Conservation (phyloP, 2,329 filamentous ascomycete genomes). For the Sporothrix euskadiensis region DNA sequence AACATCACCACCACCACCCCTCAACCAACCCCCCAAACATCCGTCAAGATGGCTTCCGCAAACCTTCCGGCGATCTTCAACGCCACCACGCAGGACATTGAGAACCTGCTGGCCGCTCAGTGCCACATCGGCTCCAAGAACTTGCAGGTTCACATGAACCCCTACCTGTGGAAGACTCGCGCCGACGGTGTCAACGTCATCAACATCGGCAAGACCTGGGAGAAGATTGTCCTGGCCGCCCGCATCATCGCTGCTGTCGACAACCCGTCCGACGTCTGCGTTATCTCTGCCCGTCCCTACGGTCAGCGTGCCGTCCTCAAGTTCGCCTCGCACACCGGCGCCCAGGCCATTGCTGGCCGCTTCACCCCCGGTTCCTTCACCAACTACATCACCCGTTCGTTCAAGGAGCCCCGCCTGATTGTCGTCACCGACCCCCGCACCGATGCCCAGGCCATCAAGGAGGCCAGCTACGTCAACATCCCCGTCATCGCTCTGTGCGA, state of each 20-base stretch:
- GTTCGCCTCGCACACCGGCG: conserved; percentile 98
- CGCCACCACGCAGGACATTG: conserved; percentile 96
- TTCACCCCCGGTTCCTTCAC: conserved; percentile 99
- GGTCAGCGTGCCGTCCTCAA: conserved; percentile 99
- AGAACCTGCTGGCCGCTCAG: conserved; percentile 98
- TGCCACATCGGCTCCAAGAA: conserved; percentile 98
- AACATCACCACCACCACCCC: conserved; percentile 28
- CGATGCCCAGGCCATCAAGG: conserved; percentile 99
- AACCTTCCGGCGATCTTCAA: conserved; percentile 96
- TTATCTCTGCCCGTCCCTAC: conserved; percentile 99
- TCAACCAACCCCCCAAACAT: conserved; percentile 30
- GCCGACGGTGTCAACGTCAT: conserved; percentile 97
- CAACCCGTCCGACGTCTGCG: conserved; percentile 99
- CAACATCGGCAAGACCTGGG: conserved; percentile 99
- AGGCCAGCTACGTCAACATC: conserved; percentile 99
- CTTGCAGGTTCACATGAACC: conserved; percentile 88
- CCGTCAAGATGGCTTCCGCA: conserved; percentile 85
- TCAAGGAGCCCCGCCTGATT: conserved; percentile 99
- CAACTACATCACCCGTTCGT: conserved; percentile 99
- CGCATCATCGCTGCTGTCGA: conserved; percentile 98
- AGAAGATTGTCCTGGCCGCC: conserved; percentile 99
- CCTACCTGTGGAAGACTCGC: conserved; percentile 99
- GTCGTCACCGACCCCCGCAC: conserved; percentile 99
- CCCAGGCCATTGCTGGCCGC: conserved; percentile 96
- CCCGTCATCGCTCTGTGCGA: conserved; percentile 99